Evolutionary conservation across 371 early-diverging fungal species (phyloP).

Genomic region (Zancudomyces culisetae): DNA sequence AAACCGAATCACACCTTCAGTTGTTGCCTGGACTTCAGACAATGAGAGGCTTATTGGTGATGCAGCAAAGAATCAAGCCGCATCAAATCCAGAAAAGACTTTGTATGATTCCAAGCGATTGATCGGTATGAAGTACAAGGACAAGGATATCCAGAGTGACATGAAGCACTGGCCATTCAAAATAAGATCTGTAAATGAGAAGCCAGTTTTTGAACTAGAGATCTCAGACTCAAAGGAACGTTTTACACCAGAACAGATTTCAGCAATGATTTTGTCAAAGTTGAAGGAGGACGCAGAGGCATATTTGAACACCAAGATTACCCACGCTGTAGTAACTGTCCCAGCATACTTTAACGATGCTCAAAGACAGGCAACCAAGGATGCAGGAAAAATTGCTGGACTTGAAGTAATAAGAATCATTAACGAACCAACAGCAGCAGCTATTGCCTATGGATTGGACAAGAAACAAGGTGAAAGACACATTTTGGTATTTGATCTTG

Average conservation of each 20-base stretch:
- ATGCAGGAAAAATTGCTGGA: slow-evolving; percentile 88
- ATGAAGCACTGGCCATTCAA: slow-evolving; percentile 87
- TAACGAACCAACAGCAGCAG: slow-evolving; percentile 97
- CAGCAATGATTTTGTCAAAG: slow-evolving; percentile 88
- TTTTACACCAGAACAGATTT: slow-evolving; percentile 94
- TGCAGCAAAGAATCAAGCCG: slow-evolving; percentile 85
- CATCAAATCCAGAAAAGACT: slow-evolving; percentile 72
- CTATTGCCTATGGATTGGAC: slow-evolving; percentile 92
- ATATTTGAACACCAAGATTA: slow-evolving; percentile 75
- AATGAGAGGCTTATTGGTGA: slow-evolving; percentile 84
- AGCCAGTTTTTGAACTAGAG: slow-evolving; percentile 64
- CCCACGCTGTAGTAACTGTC: slow-evolving; percentile 88
- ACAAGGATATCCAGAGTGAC: slow-evolving; percentile 76
- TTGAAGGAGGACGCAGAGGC: slow-evolving; percentile 95
- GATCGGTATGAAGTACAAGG: slow-evolving; percentile 80
- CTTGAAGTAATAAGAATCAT: slow-evolving; percentile 91
- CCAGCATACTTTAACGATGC: slow-evolving; percentile 96
- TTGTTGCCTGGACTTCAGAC: slow-evolving; percentile 76
- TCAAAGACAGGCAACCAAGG: slow-evolving; percentile 97
- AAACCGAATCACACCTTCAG: slow-evolving; percentile 89
- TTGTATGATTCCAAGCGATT: slow-evolving; percentile 95
- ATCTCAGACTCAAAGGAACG: slow-evolving; percentile 70
- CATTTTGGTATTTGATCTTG: slow-evolving; percentile 89
- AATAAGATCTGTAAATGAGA: slow-evolving; percentile 58
- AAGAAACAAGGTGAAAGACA: slow-evolving; percentile 66